Conservation (phyloP, 2,329 filamentous ascomycete species). For the Epichloe festucae region DNA sequence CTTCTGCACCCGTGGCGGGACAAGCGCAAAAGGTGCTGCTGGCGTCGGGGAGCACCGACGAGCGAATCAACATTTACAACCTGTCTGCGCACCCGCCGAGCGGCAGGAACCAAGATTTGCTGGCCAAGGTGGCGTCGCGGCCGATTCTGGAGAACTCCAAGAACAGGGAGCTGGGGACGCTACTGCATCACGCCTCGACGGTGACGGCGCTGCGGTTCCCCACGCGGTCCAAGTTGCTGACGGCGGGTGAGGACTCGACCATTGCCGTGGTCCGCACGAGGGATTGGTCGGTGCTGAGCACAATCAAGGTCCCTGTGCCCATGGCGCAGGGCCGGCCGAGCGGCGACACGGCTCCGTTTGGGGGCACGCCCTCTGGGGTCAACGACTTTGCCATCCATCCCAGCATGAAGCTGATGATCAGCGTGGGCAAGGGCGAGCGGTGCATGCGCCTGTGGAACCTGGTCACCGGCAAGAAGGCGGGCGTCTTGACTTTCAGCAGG, state of each 20-base stretch:
- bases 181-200: conserved; percentile 75
- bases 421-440: conserved; percentile 75
- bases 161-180: conserved; percentile 76
- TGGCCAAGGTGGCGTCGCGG: conserved; percentile 57
- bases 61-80: conserved; percentile 89
- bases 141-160: conserved; percentile 72
- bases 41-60: conserved; percentile 84
- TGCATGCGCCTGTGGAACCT: conserved; percentile 94
- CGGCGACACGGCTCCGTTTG: conserved; percentile 76
- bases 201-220: conserved; percentile 75
- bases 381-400: conserved; percentile 95
- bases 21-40: conserved; percentile 75
- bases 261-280: conserved; percentile 77
- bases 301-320: conserved; percentile 78
- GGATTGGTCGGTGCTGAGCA: conserved; percentile 80
- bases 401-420: conserved; percentile 93
- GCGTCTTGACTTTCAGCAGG: conserved; percentile 73
- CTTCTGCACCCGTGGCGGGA: conserved; percentile 46
- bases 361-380: conserved; percentile 71
- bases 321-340: conserved; percentile 69
- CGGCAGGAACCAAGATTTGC: conserved; percentile 40
- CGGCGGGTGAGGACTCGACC: conserved; percentile 80
- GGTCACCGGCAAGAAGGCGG: conserved; percentile 90
- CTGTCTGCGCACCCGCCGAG: conserved; percentile 58
- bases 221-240: conserved; percentile 73